Evolutionary conservation across 306 rosid genomes (phyloP), one percentile per base, ranked within the genome.

Genomic region (Casuarina equisetifolia): DNA sequence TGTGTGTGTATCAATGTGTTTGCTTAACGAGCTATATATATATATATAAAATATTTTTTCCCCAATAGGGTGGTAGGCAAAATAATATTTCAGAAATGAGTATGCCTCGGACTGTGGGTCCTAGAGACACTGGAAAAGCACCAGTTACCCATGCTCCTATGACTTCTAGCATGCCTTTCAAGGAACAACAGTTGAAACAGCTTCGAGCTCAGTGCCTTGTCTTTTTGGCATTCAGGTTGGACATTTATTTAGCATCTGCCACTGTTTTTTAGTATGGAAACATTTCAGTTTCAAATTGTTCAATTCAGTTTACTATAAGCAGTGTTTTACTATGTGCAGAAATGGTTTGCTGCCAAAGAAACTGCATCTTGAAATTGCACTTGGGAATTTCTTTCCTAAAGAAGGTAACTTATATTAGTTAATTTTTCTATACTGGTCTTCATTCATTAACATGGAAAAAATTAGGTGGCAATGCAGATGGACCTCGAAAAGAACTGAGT

Each of bases 121-220:
- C 92, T 76, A 88, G 97, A 87, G 97, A 96, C 78, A 78, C 91
- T 9, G 99, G 98, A 70, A 96, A 93, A 80, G 87, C 97, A 74
- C 80, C 96, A 17, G 78, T 84, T 80, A 78, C 88, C 59, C 80
- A 76, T 52, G 77, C 74, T 66, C 48, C 88, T 36, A 80, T 64
- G 52, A 79, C 91, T 66, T 79, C 93, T 73, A 78, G 85, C 53
- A 81, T 85, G 85, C 98, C 99, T 78, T 96, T 96, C 82, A 89
- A 76, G 79, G 99, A 96, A 74, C 97, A 93, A 76, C 99, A 96
- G 79, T 83, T 96, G 79, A 96, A 96, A 80, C 99, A 92, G 86
- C 99, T 96, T 72, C 91, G 99, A 81, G 99, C 99, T 10, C 99
- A 96, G 84, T 96, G 99, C 89, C 99, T 96, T 82, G 99, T 96